Base-by-base conservation (phyloP, 2,329 filamentous ascomycete species). In the Neonectria sp. region DNA sequence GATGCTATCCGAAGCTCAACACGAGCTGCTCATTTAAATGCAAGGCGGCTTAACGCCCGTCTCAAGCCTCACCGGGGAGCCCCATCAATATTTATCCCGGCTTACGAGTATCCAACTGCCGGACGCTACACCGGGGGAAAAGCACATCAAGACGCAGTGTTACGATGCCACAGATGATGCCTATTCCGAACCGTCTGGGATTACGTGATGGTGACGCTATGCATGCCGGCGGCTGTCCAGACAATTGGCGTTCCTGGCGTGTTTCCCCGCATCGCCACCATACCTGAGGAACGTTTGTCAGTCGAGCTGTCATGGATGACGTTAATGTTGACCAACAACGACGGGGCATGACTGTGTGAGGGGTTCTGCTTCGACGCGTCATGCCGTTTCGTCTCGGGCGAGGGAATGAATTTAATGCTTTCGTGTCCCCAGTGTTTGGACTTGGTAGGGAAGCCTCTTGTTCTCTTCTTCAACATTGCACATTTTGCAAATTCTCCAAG, bases 261-360 rank as follows among this genome's bases (percentile, higher is more conserved):
- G 40, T 45, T 67, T 72, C 73, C 73, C 71, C 73, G 70, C 65
- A 43, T 57, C 55, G 51, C 48, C 31, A 43, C 40, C 37, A 51
- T 40, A 35, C 45, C 56, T 33, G 53, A 31, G 27, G 46, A 29
- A 29, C 35, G 37, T 49, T 65, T 40, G 31, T 43, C 68, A 74
- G 61, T 75, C 72, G 65, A 75, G 67, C 68, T 75, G 73, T 75
- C 73, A 75, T 75, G 68, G 72, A 75, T 75, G 73, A 75, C 73
- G 73, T 73, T 72, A 56, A 15, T 33, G 11, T 24, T 53, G 57
- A 57, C 57, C 63, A 65, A 57, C 45, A 33, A 33, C 24, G 51
- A 56, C 40, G 45, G 24, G 46, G 33, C 33, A 21, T 35, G 55
- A 46, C 35, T 21, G 17, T 25, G 35, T 33, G 55, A 46, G 55